phyloP scores from a whole-genome alignment of 768 basidiomycete species.

The Plicaturopsis crispa region DNA sequence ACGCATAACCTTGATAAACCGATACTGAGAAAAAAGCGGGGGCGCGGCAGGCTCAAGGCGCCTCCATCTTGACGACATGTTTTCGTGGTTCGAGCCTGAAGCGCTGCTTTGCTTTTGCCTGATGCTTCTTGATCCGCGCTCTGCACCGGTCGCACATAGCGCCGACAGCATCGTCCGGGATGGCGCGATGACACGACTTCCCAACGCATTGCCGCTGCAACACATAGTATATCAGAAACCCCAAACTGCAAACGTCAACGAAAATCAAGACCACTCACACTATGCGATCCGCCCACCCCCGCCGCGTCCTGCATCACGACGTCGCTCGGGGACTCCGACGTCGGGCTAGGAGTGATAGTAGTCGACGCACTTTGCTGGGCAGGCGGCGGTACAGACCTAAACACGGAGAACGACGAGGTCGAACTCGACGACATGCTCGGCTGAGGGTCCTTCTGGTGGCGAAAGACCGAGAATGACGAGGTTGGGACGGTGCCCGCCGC shows the following conservation, averaged over 20 bases:
- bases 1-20: too few relatives aligned
- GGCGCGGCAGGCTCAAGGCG: too few relatives aligned
- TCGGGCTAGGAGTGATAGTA: background rate
- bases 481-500: too few relatives aligned
- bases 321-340: background rate
- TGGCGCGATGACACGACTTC: conserved; percentile 30
- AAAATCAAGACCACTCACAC: background rate
- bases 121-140: conserved; percentile 35
- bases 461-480: too few relatives aligned
- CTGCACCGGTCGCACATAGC: conserved; percentile 38
- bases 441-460: too few relatives aligned
- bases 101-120: conserved; percentile 33
- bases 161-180: conserved; percentile 18
- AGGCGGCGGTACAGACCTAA: background rate
- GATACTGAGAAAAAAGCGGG: too few relatives aligned
- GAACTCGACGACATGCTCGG: too few relatives aligned
- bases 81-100: conserved; percentile 31
- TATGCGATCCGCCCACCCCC: background rate
- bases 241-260: background rate
- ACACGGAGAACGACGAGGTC: background rate
- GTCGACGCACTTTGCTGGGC: background rate
- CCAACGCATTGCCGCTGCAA: conserved; percentile 18
- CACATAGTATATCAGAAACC: background rate
- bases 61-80: too few relatives aligned
- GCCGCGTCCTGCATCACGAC: background rate